phyloP scores from a whole-genome alignment of 202 grass and related monocot genomes.

The Elaeis oleifera region DNA sequence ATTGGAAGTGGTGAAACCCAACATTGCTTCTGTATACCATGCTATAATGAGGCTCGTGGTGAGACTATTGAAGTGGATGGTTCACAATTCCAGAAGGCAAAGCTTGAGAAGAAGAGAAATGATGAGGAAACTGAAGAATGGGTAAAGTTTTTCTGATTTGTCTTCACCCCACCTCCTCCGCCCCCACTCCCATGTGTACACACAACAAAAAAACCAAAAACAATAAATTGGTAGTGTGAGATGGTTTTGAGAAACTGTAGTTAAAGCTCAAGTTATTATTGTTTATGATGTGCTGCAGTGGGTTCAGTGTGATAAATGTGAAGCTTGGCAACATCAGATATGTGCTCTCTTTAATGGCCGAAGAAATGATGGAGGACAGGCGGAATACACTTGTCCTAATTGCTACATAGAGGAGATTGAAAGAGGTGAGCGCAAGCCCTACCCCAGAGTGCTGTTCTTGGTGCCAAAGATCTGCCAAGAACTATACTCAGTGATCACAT shows the following conservation, averaged over 20 bases:
- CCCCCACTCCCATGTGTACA: too few species aligned
- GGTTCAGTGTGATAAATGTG: conserved; percentile 99
- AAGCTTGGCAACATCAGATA: conserved; percentile 99
- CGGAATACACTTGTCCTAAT: conserved; percentile 96
- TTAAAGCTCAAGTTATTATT: neutral
- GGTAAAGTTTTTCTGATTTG: conserved; percentile 37
- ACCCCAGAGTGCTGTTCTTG: conserved; percentile 96
- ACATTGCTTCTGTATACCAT: conserved; percentile 83
- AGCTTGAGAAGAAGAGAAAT: conserved; percentile 91
- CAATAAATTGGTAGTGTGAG: too few species aligned
- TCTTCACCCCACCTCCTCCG: conserved; percentile 18
- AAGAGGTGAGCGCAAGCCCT: conserved; percentile 70
- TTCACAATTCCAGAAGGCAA: conserved; percentile 44
- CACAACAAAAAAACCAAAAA: too few species aligned
- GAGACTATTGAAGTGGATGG: conserved; percentile 88
- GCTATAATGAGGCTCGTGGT: conserved; percentile 87
- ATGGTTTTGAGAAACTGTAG: too few species aligned
- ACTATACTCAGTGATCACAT: conserved; percentile 93
- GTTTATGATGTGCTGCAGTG: conserved; percentile 46
- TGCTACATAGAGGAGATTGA: conserved; percentile 80
- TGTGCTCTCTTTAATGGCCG: conserved; percentile 94
- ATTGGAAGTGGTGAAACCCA: conserved; percentile 71
- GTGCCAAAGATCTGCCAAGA: conserved; percentile 91
- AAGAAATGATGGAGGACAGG: conserved; percentile 95
- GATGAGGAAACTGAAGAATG: conserved; percentile 99